Percentiles rank a stretch among this genome's conserved stretches.
phyloP scores from a whole-genome alignment of 2,329 filamentous ascomycete genomes.

The Apiospora koreana region DNA sequence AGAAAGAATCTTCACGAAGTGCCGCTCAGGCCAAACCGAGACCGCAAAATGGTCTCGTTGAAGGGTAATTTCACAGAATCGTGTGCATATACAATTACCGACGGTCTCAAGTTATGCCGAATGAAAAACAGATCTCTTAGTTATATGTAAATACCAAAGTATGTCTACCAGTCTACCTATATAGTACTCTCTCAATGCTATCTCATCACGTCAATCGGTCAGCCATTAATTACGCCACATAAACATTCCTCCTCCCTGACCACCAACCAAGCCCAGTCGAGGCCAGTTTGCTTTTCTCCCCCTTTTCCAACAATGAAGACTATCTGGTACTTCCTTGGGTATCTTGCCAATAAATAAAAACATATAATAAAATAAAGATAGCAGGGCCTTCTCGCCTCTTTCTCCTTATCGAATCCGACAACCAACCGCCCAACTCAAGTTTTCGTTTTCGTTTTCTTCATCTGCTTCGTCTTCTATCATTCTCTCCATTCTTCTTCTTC shows the following conservation, averaged over 20 bases:
- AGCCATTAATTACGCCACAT: conserved; percentile 5
- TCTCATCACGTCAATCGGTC: not conserved
- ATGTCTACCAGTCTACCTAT: conserved; percentile 4
- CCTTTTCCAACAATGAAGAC: not conserved
- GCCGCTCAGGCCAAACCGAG: too few species aligned
- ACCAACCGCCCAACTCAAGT: not conserved
- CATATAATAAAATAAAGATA: conserved; percentile 1
- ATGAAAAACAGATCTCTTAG: not conserved
- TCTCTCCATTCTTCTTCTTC: not conserved
- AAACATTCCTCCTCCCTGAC: not conserved
- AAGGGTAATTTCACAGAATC: not conserved
- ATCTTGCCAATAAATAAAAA: not conserved
- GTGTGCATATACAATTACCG: not conserved
- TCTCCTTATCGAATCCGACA: not conserved
- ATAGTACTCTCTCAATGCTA: not conserved
- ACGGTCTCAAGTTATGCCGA: not conserved
- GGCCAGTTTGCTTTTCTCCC: not conserved
- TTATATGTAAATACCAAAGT: conserved; percentile 1
- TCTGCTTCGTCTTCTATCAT: not conserved
- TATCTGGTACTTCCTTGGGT: conserved; percentile 6
- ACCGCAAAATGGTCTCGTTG: not conserved
- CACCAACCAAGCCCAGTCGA: not conserved
- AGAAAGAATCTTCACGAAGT: too few species aligned
- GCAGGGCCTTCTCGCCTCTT: not conserved
- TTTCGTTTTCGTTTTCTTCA: not conserved